Conservation (phyloP, 805 yeast species). For the Teunomyces stri region DNA sequence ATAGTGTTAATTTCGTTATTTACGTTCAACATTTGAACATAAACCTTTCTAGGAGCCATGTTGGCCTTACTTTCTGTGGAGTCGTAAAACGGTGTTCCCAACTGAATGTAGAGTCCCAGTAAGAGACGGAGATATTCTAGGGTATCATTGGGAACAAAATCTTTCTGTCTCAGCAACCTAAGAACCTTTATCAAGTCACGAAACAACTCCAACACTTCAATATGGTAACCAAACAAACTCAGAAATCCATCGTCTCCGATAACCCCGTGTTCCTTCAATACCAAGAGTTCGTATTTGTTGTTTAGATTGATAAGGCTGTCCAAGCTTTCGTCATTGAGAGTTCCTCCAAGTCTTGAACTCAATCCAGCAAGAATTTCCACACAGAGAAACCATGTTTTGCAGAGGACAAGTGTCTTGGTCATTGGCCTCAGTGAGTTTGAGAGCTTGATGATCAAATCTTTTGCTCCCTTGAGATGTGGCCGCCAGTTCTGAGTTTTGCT, state of each 20-base stretch:
- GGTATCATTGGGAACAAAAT: slow-evolving; percentile 15
- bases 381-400: slow-evolving; percentile 54
- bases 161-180: slow-evolving; percentile 18
- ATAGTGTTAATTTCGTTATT: slow-evolving; percentile 7
- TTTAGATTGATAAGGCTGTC: slow-evolving; percentile 29
- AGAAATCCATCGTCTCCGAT: slow-evolving; percentile 46
- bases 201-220: slow-evolving; percentile 31
- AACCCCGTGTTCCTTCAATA: slow-evolving; percentile 39
- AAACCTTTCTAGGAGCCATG: slow-evolving; percentile 7
- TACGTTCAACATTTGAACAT: slow-evolving; percentile 12
- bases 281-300: slow-evolving; percentile 26
- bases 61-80: slow-evolving; percentile 4
- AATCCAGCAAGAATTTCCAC: slow-evolving; percentile 57
- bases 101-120: slow-evolving; percentile 12
- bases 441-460: slow-evolving; percentile 30
- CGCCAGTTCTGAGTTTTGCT: slow-evolving; percentile 56
- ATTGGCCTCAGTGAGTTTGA: slow-evolving; percentile 13
- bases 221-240: slow-evolving; percentile 47
- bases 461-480: slow-evolving; percentile 62
- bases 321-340: slow-evolving; percentile 46
- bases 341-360: slow-evolving; percentile 55
- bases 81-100: slow-evolving; percentile 10
- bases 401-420: slow-evolving; percentile 46
- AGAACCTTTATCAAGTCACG: slow-evolving; percentile 40
- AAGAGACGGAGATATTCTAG: slow-evolving; percentile 22